Evolutionary conservation across 176 grass and related monocot genomes (phyloP).

Genomic region (Oryza nivara): DNA sequence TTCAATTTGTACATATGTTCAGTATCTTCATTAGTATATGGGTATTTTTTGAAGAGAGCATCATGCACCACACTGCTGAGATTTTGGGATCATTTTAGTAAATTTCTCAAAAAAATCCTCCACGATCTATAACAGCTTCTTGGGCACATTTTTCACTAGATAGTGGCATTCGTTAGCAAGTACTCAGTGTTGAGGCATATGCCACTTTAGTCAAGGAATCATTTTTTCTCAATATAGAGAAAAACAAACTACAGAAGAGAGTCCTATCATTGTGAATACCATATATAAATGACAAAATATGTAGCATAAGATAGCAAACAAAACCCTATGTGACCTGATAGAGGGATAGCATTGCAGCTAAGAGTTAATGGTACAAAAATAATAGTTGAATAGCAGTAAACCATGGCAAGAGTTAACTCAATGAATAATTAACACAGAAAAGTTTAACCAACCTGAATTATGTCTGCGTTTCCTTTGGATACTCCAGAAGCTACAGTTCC

Average conservation of each 20-base stretch:
- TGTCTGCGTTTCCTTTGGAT: conserved; percentile 94
- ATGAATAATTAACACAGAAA: conserved; percentile 6
- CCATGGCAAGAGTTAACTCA: conserved; percentile 7
- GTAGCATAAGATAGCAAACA: conserved; percentile 8
- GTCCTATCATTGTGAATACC: conserved; percentile 6
- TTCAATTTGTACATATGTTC: conserved; percentile 9
- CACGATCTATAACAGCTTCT: background rate
- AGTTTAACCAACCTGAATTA: conserved; percentile 80
- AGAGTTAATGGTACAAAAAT: conserved; percentile 1
- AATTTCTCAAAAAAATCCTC: background rate
- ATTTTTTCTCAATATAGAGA: background rate
- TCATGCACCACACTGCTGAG: background rate
- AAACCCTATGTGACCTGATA: conserved; percentile 5
- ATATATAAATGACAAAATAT: conserved; percentile 10
- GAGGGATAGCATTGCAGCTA: conserved; percentile 7
- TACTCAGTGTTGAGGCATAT: background rate
- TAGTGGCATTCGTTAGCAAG: background rate
- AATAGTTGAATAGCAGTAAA: background rate
- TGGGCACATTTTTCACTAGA: conserved; percentile 10
- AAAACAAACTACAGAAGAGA: background rate
- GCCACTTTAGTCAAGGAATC: background rate
- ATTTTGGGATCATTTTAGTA: conserved; percentile 13
- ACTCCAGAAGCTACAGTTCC: conserved; percentile 99
- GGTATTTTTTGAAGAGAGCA: background rate
- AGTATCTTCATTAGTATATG: background rate